Conservation (phyloP, 192 early-diverging fungal genomes). For the Backusella morwellensis region DNA sequence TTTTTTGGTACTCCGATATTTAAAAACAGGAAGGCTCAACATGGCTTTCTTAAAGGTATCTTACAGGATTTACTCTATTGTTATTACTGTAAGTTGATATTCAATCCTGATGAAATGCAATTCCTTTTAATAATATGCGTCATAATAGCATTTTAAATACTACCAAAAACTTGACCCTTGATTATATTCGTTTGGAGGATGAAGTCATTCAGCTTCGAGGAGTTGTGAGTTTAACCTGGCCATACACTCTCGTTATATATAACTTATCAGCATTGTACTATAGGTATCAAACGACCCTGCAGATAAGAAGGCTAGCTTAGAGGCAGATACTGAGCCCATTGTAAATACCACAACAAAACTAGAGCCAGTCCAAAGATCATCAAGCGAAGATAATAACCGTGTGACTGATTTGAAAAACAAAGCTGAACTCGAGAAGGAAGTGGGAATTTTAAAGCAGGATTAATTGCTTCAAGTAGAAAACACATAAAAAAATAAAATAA, state of each 20-base stretch:
- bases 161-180: conserved; percentile 47
- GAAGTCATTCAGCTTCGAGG: conserved; percentile 13
- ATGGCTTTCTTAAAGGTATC: conserved; percentile 35
- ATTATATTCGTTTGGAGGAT: conserved; percentile 47
- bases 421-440: not conserved
- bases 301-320: not conserved
- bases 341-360: not conserved
- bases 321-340: conserved; percentile 6
- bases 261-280: not conserved
- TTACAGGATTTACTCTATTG: conserved; percentile 58
- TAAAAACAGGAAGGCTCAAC: not conserved
- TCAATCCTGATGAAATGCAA: no score
- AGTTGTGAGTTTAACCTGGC: not conserved
- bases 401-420: not conserved
- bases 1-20: not conserved
- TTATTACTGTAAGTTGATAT: conserved; percentile 43
- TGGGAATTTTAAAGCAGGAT: not conserved
- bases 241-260: not conserved
- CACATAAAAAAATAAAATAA: not conserved
- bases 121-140: not conserved
- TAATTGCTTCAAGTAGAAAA: not conserved
- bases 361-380: conserved; percentile 1
- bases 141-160: conserved; percentile 45
- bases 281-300: not conserved
- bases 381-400: not conserved